Base-by-base conservation (phyloP, 192 early-diverging fungal species). In the Mycoemilia scoparia region DNA sequence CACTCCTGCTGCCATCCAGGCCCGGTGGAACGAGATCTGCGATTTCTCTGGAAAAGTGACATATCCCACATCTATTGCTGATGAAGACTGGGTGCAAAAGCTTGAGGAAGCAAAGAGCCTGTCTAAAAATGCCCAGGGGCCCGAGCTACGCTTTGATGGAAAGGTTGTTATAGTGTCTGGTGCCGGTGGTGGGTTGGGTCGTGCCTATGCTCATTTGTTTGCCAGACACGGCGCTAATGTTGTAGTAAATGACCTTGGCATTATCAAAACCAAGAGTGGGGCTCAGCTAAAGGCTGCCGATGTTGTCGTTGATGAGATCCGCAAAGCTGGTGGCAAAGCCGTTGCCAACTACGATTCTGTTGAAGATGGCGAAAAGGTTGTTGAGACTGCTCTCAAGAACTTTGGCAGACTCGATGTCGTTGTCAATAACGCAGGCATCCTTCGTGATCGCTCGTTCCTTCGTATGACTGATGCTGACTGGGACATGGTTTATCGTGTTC, bases 351-450 rank as follows among this genome's bases (percentile, higher is more conserved):
- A 79, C 58, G 78, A 90, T 55, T 97, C 92, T 16, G 92, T 97
- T 14, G 90, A 92, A 50, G 79, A 91, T n/a, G 92, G 92, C 31
- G 90, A 97, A 5, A 77, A 79, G 57, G 56, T 96, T 7, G 73
- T 96, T 20, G 79, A 84, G 24, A 90, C 91, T 4, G 91, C 89
- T 4, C 66, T 96, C 40, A 69, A 80, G 49, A 74, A 74, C 11
- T 82, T 77, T 63, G 79, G 79, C 5, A 73, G 77, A 7, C 43
- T 82, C 34, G 79, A 82, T 39, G 59, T 97, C 39, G 41, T 97
- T 15, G 71, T 97, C 46, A 97, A 97, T 74, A 97, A 97, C 46
- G 92, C 92, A 13, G 92, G 92, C 41, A 93, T 97, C 34, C 66
- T 97, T 35, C 75, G 90, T 42, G 92, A 97, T 65, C 88, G 82